Base-by-base conservation (phyloP, 768 basidiomycete genomes). In the Cyclocybe cylindracea region DNA sequence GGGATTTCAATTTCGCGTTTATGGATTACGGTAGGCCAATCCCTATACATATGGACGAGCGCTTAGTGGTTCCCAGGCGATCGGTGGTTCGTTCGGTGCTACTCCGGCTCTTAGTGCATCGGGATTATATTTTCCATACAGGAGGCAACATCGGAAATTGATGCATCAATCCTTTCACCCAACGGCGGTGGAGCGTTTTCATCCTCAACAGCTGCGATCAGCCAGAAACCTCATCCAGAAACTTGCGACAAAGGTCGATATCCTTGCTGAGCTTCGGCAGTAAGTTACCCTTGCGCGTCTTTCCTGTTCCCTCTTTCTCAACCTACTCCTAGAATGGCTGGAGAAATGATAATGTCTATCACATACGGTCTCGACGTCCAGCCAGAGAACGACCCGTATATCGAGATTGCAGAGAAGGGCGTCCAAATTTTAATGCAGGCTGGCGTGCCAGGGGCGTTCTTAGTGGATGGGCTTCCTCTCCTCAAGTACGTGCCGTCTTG, bases 291-390 rank as follows among this genome's bases (percentile, higher is more conserved):
- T 24, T 24, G 2, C 24, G 24, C 14, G 63, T 66, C 38, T 39
- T 58, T 14, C 32, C 24, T 7, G 35, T n/a, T 6, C 41, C 36
- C 10, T 19, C 1, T 7, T 48, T 14, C 31, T 36, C 37, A 16
- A 43, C 14, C 39, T 7, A 24, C 5, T 24, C 24, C 24, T 24
- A 10, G 24, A 34, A 16, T 44, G 49, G 62, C 68, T 0, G 67
- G 67, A 0, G 60, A 68, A 0, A 55, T 62, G n/a, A 70, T 73
- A 49, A 47, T 76, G 41, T 62, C 64, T 10, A 58, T 76, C 16
- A 68, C 69, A 2, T 70, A 78, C 46, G 77, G 74, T 0, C 65
- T 72, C 19, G 57, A 65, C 11, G 66, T 68, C 16, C 32, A 61
- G 50, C 61, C 56, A 4, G 55, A 61, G 3, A 41, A 58, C 31